A percentile compares a stretch with the other conserved stretches of the same genome.
These are phyloP conservation scores for Blumeria hordei DNA, from an alignment of 2,329 filamentous ascomycete genomes.

Conservation along the genomic window DNA sequence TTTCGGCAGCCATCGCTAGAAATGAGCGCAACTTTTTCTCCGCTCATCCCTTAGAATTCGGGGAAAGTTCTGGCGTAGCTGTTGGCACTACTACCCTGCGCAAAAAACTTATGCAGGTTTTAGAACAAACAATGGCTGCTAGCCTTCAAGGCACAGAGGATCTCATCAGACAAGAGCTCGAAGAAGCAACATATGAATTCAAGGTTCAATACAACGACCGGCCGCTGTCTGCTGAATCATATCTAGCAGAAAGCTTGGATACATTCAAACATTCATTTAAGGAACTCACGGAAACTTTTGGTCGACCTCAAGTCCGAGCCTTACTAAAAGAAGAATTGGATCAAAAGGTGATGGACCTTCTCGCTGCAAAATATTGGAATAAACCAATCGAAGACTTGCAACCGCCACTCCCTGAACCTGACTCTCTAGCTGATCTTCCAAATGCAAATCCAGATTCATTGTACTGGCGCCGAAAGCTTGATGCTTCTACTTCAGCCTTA, in stretches of 20 bases:
- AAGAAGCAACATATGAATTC: conserved; percentile 94
- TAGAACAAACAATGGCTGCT: conserved; percentile 91
- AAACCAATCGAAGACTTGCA: conserved; percentile 73
- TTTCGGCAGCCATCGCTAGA: conserved; percentile 58
- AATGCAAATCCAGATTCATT: conserved; percentile 65
- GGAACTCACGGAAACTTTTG: conserved; percentile 72
- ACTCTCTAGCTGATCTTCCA: conserved; percentile 54
- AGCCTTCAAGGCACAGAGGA: conserved; percentile 76
- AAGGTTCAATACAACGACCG: conserved; percentile 99
- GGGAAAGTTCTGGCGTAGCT: conserved; percentile 42
- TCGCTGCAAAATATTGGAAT: conserved; percentile 94
- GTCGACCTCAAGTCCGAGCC: conserved; percentile 67
- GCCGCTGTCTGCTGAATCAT: conserved; percentile 82
- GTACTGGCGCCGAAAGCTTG: conserved; percentile 86
- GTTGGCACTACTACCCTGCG: conserved; percentile 71
- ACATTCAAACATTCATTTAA: conserved; percentile 97
- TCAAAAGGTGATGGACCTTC: conserved; percentile 76
- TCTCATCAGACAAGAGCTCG: conserved; percentile 80
- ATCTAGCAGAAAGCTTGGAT: conserved; percentile 83
- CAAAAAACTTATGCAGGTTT: conserved; percentile 89
- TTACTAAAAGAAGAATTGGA: conserved; percentile 82
- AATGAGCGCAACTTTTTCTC: conserved; percentile 80
- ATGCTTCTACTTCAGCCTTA: conserved; percentile 69
- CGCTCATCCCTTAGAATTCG: conserved; percentile 59
- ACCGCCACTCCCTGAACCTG: conserved; percentile 36